A percentile compares a stretch with the other conserved stretches of the same genome.
Evolutionary conservation across 495 filamentous ascomycete genomes (phyloP).

Genomic region (Trichoderma gamsii): DNA sequence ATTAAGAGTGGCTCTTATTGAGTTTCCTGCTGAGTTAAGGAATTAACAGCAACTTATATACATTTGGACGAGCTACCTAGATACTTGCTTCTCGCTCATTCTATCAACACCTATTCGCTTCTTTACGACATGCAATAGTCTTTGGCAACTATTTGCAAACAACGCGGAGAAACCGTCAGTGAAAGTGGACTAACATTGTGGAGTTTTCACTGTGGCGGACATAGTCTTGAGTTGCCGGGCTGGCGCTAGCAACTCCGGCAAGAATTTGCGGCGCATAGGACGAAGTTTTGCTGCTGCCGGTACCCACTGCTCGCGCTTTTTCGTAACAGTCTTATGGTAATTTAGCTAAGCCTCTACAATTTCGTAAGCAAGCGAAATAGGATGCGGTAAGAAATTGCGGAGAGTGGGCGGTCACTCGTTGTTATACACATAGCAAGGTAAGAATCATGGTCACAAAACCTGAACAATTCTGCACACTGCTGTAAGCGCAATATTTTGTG

Average conservation of each 20-base stretch:
- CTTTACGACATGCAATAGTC: not conserved
- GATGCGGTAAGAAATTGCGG: not conserved
- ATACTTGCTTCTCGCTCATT: not conserved
- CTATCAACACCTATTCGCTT: not conserved
- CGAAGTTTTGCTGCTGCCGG: not conserved
- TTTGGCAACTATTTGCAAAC: not conserved
- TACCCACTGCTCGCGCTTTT: not conserved
- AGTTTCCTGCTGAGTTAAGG: not conserved
- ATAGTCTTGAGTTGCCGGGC: not conserved
- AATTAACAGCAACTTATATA: not conserved
- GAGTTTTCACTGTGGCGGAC: not conserved
- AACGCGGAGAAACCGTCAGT: not conserved
- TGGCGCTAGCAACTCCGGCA: not conserved
- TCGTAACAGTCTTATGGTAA: not conserved
- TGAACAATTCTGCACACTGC: too few species aligned
- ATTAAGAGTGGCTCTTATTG: not conserved
- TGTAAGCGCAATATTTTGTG: too few species aligned
- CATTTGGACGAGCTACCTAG: not conserved
- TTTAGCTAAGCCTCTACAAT: not conserved
- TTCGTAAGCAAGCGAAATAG: not conserved
- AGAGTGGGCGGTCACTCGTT: not conserved
- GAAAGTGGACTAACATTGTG: not conserved
- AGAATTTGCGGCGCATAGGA: not conserved
- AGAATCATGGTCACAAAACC: too few species aligned
- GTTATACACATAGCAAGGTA: not conserved